phyloP scores from a whole-genome alignment of 179 eudicot species.

The Beta lomatogona region DNA sequence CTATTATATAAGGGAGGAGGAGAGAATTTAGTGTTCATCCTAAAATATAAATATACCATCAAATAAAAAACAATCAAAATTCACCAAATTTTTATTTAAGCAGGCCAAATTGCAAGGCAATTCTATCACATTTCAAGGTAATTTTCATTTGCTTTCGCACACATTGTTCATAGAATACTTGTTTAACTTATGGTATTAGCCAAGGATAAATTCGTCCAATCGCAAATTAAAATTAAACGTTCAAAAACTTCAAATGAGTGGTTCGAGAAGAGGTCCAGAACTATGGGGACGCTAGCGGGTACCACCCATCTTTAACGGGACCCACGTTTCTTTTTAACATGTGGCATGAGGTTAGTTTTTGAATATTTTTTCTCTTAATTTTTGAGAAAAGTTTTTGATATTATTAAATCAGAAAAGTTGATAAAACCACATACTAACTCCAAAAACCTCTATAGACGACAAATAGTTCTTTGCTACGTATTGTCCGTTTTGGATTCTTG shows the following conservation, averaged over 20 bases:
- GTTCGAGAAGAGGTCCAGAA: conserved; percentile 42
- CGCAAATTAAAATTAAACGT: conserved; percentile 34
- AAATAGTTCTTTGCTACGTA: no score
- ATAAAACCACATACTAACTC: conserved; percentile 1
- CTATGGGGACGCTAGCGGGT: neutral
- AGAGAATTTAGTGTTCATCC: no score
- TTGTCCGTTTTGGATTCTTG: no score
- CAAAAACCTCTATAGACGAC: no score
- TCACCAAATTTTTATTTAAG: no score
- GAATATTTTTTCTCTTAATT: neutral
- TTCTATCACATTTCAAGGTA: no score
- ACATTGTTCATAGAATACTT: neutral
- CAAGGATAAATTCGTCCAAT: conserved; percentile 33
- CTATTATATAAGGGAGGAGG: no score
- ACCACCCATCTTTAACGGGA: conserved; percentile 23
- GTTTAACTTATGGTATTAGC: neutral
- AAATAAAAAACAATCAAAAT: no score
- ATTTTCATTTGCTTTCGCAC: no score
- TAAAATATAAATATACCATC: no score
- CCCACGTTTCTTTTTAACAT: conserved; percentile 22
- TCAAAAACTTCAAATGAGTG: conserved; percentile 50
- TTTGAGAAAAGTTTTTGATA: neutral
- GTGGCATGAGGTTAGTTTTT: conserved; percentile 26
- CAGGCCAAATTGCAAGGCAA: no score
- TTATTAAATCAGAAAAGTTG: neutral